Evolutionary conservation across 2,329 filamentous ascomycete species (phyloP), one percentile per base, ranked within the genome.

Genomic region (Scedosporium aurantiacum): DNA sequence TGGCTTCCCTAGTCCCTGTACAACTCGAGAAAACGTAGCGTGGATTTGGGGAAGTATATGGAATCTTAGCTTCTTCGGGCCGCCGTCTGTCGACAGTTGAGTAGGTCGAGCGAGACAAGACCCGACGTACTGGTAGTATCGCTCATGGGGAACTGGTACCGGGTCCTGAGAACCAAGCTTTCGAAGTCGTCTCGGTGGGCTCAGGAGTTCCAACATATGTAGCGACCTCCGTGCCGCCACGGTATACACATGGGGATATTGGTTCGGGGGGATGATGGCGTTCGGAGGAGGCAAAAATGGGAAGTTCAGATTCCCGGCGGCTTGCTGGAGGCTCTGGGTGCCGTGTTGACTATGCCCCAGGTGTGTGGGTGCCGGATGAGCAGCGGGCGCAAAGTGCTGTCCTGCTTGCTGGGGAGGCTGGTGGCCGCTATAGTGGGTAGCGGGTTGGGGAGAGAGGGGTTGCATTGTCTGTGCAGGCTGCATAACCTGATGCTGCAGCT

Each of bases 71-170:
- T 43, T 54, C 14, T 37, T 37, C 2, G 5, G 58, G 4, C n/a
- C 8, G 18, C 43, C 27, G 18, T 54, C 47, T 14, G 47, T 54
- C 7, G 16, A 16, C n/a, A 60, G 58, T 14, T 7, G 27, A 18
- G 23, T 18, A 23, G 45, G 58, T 3, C 40, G 27, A 32, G 58
- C 18, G 7, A 43, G 45, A 25, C 40, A 47, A n/a, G 10, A 14
- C 5, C 32, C 45, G 28, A 57, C 21, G 7, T 57, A 61, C 40
- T 61, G 60, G 43, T 60, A 60, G 58, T 43, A 60, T 10, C 58
- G 28, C 25, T 60, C 58, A 25, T 52, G 52, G 23, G 60, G 60
- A 28, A 47, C 7, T 25, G 10, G 10, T 12, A 8, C 16, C 23
- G 16, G 16, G 27, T 18, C 7, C 10, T 3, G 40, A 25, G 23